Evolutionary conservation across 2,329 filamentous ascomycete genomes (phyloP), one percentile per base, ranked within the genome.

Genomic region (Hypoxylon sp.): DNA sequence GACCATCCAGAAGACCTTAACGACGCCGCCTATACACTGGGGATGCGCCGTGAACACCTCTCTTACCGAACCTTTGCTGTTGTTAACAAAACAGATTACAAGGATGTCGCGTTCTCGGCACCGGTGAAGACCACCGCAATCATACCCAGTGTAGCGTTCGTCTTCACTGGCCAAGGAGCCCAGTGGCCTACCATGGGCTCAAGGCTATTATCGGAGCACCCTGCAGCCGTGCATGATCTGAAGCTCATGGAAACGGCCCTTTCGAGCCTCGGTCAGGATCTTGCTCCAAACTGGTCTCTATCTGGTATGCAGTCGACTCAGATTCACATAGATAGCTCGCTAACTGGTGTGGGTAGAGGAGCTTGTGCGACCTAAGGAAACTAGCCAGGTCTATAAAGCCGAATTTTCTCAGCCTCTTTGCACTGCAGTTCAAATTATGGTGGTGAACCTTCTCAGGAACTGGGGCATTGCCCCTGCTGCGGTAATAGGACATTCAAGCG

Each of bases 391-490:
- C 13, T 37, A 37, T 14, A 37, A 68, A 68, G 5, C 78, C 2
- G 69, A 74, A 10, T 59, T 77, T 22, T 77, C 76, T 6, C 83
- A 85, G 57, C 79, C 83, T 0, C 49, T 81, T 0, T 84, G 78
- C 40, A 84, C 82, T 0, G 81, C 82, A 0, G 17, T 85, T 0
- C 84, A 85, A 61, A 64, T 85, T 1, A 82, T 72, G 2, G 72
- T 85, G 0, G 76, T 82, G 1, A 77, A 82, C 8, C 69, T 82
- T 0, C 71, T 80, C 25, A 56, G 67, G 11, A 63, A 65, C 3
- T 80, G 77, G 58, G 73, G 74, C 1, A 70, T 82, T 3, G 57
- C 42, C 0, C 79, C 79, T 0, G 44, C 70, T 6, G 64, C 68
- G 6, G 77, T 81, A 0, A 73, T 79, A 0, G 81, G 81, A 0